Evolutionary conservation across 2,329 filamentous ascomycete genomes (phyloP), one percentile per base, ranked within the genome.

Genomic region (Gremmenia infestans): DNA sequence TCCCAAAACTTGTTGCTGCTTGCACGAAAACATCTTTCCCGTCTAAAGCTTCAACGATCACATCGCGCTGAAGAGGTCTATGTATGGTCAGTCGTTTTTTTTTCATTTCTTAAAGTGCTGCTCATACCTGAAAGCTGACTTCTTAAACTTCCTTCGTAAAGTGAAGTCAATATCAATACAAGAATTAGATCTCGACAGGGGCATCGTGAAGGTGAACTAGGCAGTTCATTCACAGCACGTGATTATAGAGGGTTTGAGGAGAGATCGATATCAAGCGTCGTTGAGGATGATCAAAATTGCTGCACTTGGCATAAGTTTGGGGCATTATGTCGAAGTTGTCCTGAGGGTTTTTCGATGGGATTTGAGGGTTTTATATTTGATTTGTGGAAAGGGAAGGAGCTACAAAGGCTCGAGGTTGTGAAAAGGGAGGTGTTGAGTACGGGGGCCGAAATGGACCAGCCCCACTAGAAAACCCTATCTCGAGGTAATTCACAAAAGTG

Each of bases 11-110:
- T 3, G 89, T 92, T 53, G 89, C 89, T 48, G 93, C 93, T 72
- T 97, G 93, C 1, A 97, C 81, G 68, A 96, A 97, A 45, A 97
- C 88, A 85, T 97, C 93, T 60, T 92, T 80, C 15, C 90, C 88
- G 54, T 88, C 83, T 8, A 97, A 78, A 2, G 89, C 89, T 7
- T 90, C 88, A 56, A 81, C 78, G 54, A 97, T 93, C 55, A 97
- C 91, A 67, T 97, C 91, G 57, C 89, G 84, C 69, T 97, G 93
- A 39, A 89, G 77, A 11, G 91, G 91, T 64, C 91, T 91, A 58
- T 17, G 58, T n/a, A 43, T 25, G 12, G 23, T 65, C 14, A 67
- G 56, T 54, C 28, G 19, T 48, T 12, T n/a, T n/a, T n/a, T n/a
- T 32, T 8, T 25, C 12, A 25, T 45, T 22, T 25, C n/a, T 11